Percentiles rank a stretch among this genome's conserved stretches.
Evolutionary conservation across 768 basidiomycete genomes (phyloP).

Genomic region (Termitomyces sp.): DNA sequence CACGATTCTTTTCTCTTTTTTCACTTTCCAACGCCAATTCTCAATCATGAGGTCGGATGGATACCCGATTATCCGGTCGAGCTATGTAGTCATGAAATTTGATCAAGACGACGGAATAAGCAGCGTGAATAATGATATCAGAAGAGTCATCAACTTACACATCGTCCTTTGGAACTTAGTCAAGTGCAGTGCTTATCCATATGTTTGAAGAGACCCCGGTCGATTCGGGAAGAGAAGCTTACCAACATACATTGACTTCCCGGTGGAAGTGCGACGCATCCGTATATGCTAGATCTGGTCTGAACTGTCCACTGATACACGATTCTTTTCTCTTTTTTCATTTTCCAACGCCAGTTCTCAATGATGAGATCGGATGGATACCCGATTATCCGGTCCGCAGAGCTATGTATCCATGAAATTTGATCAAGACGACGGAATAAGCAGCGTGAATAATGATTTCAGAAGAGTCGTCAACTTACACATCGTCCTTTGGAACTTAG

Average conservation of each 20-base stretch:
- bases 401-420: background rate
- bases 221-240: background rate
- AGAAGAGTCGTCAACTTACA: background rate
- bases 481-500: background rate
- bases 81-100: background rate
- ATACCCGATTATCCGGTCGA: no score
- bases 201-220: background rate
- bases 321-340: no score
- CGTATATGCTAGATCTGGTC: no score
- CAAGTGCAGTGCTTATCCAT: background rate
- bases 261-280: no score
- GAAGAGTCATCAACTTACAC: background rate
- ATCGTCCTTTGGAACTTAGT: background rate
- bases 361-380: no score
- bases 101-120: background rate
- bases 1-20: no score
- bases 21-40: no score
- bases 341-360: no score
- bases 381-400: no score
- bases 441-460: background rate
- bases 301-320: no score
- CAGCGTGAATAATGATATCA: background rate
- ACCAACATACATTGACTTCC: background rate
- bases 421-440: background rate
- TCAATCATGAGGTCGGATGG: no score